Conservation (phyloP, 2,329 filamentous ascomycete species). For the Xylariaceae sp. region DNA sequence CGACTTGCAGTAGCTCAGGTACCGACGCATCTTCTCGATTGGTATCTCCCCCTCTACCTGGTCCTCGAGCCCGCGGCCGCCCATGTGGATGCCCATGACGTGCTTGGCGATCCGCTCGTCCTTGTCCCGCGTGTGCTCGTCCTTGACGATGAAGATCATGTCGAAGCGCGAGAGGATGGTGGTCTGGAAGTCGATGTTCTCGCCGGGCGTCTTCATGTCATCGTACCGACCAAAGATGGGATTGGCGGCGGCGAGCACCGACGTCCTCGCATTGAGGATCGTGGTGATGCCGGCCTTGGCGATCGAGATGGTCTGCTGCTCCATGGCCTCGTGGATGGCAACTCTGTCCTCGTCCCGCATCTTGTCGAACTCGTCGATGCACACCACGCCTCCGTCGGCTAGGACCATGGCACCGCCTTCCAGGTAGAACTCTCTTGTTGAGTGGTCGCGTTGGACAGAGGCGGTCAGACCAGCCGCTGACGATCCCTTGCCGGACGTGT, state of each 20-base stretch:
- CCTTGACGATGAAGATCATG: constrained; percentile 98
- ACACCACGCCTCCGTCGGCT: constrained; percentile 92
- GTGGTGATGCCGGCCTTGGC: constrained; percentile 98
- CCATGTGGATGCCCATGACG: constrained; percentile 97
- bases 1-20: constrained; percentile 95
- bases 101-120: constrained; percentile 93
- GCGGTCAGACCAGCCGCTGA: constrained; percentile 96
- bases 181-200: constrained; percentile 99
- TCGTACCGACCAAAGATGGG: constrained; percentile 97
- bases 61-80: constrained; percentile 74
- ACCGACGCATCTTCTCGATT: constrained; percentile 94
- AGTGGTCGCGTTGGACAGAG: constrained; percentile 87
- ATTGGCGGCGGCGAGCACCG: constrained; percentile 90
- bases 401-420: constrained; percentile 98
- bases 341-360: constrained; percentile 98
- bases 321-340: constrained; percentile 99
- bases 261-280: constrained; percentile 91
- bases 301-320: constrained; percentile 98
- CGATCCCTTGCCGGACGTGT: constrained; percentile 96
- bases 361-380: constrained; percentile 99
- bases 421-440: constrained; percentile 91
- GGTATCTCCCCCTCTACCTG: constrained; percentile 80
- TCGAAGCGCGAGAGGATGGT: constrained; percentile 97
- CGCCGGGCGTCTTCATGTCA: constrained; percentile 92
- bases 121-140: constrained; percentile 82